A percentile compares a stretch with the other conserved stretches of the same genome.
Evolutionary conservation across 768 basidiomycete genomes (phyloP).

Genomic region (Hygrocybe punicea): DNA sequence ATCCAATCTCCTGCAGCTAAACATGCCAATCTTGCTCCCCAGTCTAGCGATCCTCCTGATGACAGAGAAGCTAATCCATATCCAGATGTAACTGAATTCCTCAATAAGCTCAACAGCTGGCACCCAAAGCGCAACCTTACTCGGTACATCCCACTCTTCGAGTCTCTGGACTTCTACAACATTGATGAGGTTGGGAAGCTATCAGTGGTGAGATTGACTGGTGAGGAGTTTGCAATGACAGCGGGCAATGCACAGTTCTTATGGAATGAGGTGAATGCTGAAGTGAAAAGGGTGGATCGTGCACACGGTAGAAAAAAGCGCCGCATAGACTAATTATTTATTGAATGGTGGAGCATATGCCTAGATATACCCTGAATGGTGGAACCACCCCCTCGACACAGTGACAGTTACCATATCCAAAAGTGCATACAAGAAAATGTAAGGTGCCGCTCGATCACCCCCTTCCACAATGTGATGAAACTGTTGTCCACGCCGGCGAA

Average conservation of each 20-base stretch:
- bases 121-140: neutral
- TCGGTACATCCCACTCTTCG: neutral
- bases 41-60: neutral
- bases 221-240: neutral
- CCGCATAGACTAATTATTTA: neutral
- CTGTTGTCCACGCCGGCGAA: conserved; percentile 17
- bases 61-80: neutral
- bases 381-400: neutral
- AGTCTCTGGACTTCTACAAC: neutral
- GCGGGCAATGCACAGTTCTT: neutral
- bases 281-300: neutral
- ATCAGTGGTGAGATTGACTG: neutral
- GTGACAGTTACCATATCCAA: neutral
- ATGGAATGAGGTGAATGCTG: neutral
- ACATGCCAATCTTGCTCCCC: neutral
- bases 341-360: neutral
- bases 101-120: neutral
- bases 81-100: neutral
- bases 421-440: neutral
- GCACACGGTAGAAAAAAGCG: neutral
- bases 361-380: neutral
- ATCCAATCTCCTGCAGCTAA: neutral
- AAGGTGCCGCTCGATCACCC: neutral
- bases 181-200: neutral
- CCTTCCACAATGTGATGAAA: neutral